These are phyloP conservation scores for Primulina huaijiensis DNA, from an alignment of 257 asterid species.

Conservation along the genomic window DNA sequence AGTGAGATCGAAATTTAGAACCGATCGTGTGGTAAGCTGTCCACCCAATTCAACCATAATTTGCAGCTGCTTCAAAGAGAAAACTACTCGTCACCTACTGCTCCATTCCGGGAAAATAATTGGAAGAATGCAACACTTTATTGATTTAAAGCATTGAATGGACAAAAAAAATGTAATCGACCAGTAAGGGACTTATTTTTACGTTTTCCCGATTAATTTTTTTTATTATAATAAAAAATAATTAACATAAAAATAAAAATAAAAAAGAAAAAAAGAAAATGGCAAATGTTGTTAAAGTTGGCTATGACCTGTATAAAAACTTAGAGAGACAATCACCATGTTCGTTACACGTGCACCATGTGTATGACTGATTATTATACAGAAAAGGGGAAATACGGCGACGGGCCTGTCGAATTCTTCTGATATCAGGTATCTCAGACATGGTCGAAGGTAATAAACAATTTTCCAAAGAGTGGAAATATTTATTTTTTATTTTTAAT, in stretches of 20 bases:
- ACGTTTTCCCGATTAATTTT: not conserved
- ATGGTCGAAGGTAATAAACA: no score
- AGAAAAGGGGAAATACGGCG: no score
- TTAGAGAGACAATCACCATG: slow-evolving; percentile 26
- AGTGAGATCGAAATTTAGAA: not conserved
- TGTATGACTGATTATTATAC: slow-evolving; percentile 28
- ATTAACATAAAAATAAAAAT: not conserved
- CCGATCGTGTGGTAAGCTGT: not conserved
- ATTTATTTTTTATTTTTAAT: no score
- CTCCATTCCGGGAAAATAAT: not conserved
- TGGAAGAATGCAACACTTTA: not conserved
- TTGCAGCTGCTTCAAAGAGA: not conserved
- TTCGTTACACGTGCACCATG: slow-evolving; percentile 38
- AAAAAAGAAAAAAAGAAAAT: not conserved
- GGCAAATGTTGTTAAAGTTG: not conserved
- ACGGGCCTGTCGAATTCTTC: no score
- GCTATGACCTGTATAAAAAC: slow-evolving; percentile 11
- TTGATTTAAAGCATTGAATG: not conserved
- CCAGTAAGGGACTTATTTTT: not conserved
- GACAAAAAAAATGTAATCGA: not conserved
- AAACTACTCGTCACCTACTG: not conserved
- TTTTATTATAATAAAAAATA: not conserved
- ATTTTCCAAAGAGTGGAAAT: no score
- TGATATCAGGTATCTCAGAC: no score
- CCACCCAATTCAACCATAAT: not conserved